Evolutionary conservation across 164 flowering plant species (phyloP), one percentile per base, ranked within the genome.

Genomic region (Hamamelis virginiana): DNA sequence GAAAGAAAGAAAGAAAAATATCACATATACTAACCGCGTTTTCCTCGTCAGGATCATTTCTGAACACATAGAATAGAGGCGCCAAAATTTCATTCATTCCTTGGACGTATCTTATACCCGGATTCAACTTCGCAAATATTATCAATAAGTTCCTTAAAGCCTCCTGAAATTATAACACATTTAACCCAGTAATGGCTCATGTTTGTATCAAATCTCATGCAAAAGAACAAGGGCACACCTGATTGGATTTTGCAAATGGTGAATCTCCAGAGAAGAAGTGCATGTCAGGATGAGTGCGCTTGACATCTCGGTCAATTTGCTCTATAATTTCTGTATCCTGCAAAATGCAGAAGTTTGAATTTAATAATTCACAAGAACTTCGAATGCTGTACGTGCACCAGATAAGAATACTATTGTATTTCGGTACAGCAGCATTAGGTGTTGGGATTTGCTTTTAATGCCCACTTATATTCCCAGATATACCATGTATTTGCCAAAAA

Each of bases 81-180:
- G 99, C 99, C 86, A 96, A 73, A 66, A 96, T 76, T 81, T 96
- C 99, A 84, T 96, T 96, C 99, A 96, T 96, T 77, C 99, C 99
- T 80, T 96, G 99, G 51, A 96, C 99, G 74, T 96, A 96, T 89
- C 95, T 83, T 76, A 96, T 89, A 43, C 98, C 98, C 0, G 98
- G 99, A 75, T 96, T 96, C 73, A 96, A 75, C 89, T 96, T 96
- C 19, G 99, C 97, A 80, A 93, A 96, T 50, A 96, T 73, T 71
- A 91, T 84, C 57, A 96, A 66, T 76, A 96, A 93, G 66, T 65
- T 88, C 75, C 70, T 89, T 85, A 96, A 69, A 66, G 99, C 85
- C 47, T 96, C 99, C 99, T 91, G 85, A 63, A 81, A 73, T 73
- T 14, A 61, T 16, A 52, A 41, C 1, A 28, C 25, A 64, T 25